Evolutionary conservation across 768 basidiomycete genomes (phyloP), one percentile per base, ranked within the genome.

Genomic region (Calocera viscosa): DNA sequence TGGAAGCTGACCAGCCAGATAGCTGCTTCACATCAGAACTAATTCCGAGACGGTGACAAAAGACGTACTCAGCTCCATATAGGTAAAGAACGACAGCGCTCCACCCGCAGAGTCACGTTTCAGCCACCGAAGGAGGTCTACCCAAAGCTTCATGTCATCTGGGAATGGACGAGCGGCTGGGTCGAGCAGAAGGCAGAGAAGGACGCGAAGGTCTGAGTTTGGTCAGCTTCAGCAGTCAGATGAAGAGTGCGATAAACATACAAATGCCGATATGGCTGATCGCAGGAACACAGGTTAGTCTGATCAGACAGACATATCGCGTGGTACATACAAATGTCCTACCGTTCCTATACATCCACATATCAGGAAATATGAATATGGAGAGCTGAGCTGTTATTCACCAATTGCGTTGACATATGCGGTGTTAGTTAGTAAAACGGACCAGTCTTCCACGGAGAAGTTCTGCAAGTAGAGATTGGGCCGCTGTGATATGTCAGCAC

Each of bases 131-230:
- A 83, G 73, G 33, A 78, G 75, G 72, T 83, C 82, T 32, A 85
- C 83, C 83, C 83, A 84, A 14, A 83, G 76, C 72, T 82, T 81
- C 82, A 82, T 83, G 69, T 82, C 82, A 64, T 79, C 78, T 1
- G 78, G 74, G 14, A 73, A 68, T 0, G 82, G 83, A 0, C 81
- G 76, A 0, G 82, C 79, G 43, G 71, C 72, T n/a, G 74, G 67
- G 71, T 83, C 81, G 69, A 82, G 75, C 28, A 83, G 77, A 49
- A 83, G 77, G 1, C 78, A 79, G 10, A 82, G 74, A 14, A 83
- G 78, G 26, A 82, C 81, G 26, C 82, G 80, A 10, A 79, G 81
- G 68, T 82, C 79, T 80, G 63, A 0, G 14, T n/a, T 32, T 1
- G 64, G 34, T 67, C 19, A 22, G 34, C 5, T 19, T 2, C 33